phyloP scores from a whole-genome alignment of 2,329 filamentous ascomycete species.

The Fusarium sp. region DNA sequence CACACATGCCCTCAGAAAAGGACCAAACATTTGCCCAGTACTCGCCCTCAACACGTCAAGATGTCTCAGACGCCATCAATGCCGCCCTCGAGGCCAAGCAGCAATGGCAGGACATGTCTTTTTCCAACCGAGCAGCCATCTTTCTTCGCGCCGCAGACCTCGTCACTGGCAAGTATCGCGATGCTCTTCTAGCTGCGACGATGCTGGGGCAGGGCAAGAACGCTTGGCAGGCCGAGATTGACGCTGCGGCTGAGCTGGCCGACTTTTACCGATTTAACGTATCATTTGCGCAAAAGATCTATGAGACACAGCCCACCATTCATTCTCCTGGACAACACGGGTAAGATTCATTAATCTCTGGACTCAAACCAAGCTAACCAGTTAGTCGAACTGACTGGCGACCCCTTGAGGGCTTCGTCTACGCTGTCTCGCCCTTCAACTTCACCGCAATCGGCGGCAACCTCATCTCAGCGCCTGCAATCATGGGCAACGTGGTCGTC shows the following conservation, averaged over 20 bases:
- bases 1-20: conserved; percentile 10
- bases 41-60: conserved; percentile 14
- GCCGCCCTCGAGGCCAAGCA: conserved; percentile 72
- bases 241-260: conserved; percentile 89
- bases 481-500: conserved; percentile 92
- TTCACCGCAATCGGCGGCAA: conserved; percentile 96
- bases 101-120: conserved; percentile 87
- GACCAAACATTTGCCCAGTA: conserved; percentile 30
- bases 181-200: conserved; percentile 93
- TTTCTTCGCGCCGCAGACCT: conserved; percentile 96
- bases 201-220: conserved; percentile 98
- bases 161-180: conserved; percentile 89
- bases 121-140: conserved; percentile 88
- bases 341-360: conserved; percentile 9
- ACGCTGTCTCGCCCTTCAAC: conserved; percentile 93
- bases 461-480: conserved; percentile 80
- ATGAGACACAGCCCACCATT: conserved; percentile 86
- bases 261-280: conserved; percentile 96
- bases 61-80: conserved; percentile 11
- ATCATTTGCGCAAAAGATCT: conserved; percentile 89
- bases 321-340: conserved; percentile 77
- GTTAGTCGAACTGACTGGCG: conserved; percentile 7
- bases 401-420: conserved; percentile 92
- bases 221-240: conserved; percentile 97
- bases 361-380: background rate